These are phyloP conservation scores for Bocquillonia castaneifolia DNA, from an alignment of 441 rosid species.

Conservation along the genomic window DNA sequence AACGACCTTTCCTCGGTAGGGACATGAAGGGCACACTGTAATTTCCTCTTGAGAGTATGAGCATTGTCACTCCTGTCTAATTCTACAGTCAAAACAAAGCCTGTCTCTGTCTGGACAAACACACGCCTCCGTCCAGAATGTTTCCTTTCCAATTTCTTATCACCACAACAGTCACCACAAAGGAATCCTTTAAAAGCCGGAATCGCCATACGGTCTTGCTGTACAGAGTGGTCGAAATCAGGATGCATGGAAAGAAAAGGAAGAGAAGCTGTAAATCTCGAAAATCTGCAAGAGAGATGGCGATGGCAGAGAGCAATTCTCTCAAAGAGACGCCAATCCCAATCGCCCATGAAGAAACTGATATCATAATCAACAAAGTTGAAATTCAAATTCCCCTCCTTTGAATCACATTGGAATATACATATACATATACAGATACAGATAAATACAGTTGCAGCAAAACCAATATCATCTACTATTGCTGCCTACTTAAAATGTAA, in stretches of 20 bases:
- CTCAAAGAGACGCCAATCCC: slow-evolving; percentile 48
- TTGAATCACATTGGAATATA: slow-evolving; percentile 26
- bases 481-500: slow-evolving; percentile 15
- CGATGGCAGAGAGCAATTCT: slow-evolving; percentile 47
- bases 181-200: slow-evolving; percentile 43
- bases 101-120: slow-evolving; percentile 45
- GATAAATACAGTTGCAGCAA: slow-evolving; percentile 30
- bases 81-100: slow-evolving; percentile 42
- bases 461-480: slow-evolving; percentile 28
- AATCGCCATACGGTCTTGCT: slow-evolving; percentile 55
- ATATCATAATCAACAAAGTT: slow-evolving; percentile 34
- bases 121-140: slow-evolving; percentile 38
- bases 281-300: slow-evolving; percentile 39
- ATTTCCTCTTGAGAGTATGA: slow-evolving; percentile 40
- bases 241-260: slow-evolving; percentile 54
- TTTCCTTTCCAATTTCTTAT: slow-evolving; percentile 45
- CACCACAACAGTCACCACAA: slow-evolving; percentile 42
- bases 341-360: slow-evolving; percentile 29
- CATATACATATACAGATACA: slow-evolving; percentile 12
- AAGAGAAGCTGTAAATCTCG: slow-evolving; percentile 30
- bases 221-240: slow-evolving; percentile 49
- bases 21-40: slow-evolving; percentile 40
- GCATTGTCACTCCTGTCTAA: slow-evolving; percentile 42
- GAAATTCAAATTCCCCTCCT: slow-evolving; percentile 13
- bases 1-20: slow-evolving; percentile 41